These are phyloP conservation scores for Xerocomus nothofagi DNA, from an alignment of 1,284 basidiomycete species.

Conservation along the genomic window DNA sequence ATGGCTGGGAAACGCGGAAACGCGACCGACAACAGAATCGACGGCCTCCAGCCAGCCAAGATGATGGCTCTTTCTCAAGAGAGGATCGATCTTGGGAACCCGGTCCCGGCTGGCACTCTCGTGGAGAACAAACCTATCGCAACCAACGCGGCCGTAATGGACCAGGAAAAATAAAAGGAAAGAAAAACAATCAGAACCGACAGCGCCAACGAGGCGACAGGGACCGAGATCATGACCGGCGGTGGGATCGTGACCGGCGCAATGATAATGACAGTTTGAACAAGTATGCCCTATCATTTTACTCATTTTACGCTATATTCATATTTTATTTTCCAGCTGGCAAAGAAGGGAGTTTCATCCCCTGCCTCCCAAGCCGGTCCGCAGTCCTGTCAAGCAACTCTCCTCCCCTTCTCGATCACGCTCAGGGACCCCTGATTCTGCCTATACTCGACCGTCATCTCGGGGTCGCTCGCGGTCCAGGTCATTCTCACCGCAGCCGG, in stretches of 20 bases:
- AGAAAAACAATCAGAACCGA: slow-evolving; percentile 42
- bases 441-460: slow-evolving; percentile 63
- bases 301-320: background rate
- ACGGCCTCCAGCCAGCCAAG: slow-evolving; percentile 30
- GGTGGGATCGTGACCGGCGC: slow-evolving; percentile 59
- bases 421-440: slow-evolving; percentile 62
- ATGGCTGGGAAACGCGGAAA: slow-evolving; percentile 41
- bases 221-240: slow-evolving; percentile 39
- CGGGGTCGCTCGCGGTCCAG: slow-evolving; percentile 62
- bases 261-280: slow-evolving; percentile 65
- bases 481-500: slow-evolving; percentile 56
- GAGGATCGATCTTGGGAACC: slow-evolving; percentile 64
- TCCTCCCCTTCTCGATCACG: slow-evolving; percentile 53
- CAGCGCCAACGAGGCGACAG: slow-evolving; percentile 56
- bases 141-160: slow-evolving; percentile 41
- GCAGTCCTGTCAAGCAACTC: slow-evolving; percentile 34
- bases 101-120: slow-evolving; percentile 56
- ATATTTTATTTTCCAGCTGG: slow-evolving; percentile 42
- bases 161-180: slow-evolving; percentile 37
- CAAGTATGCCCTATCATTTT: slow-evolving; percentile 50
- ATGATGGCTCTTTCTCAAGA: slow-evolving; percentile 28
- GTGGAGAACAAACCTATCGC: slow-evolving; percentile 37
- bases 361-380: slow-evolving; percentile 37
- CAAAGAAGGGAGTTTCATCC: slow-evolving; percentile 45
- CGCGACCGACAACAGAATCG: slow-evolving; percentile 36